Evolutionary conservation across 2,329 filamentous ascomycete species (phyloP), one percentile per base, ranked within the genome.

Genomic region (Aspergillus proliferans): DNA sequence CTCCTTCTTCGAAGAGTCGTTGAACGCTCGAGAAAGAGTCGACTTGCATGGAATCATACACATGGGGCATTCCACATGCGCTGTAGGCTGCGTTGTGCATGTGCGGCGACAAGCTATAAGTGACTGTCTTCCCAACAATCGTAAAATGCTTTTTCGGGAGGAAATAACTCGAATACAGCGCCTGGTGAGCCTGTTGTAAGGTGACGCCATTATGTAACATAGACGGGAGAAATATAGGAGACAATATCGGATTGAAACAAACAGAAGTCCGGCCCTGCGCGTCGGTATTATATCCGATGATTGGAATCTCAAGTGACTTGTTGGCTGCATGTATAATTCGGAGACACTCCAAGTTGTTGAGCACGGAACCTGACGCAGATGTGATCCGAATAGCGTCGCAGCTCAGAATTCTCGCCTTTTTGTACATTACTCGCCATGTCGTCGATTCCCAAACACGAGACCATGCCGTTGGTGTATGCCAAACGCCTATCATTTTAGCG

Each of bases 1-100:
- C 38, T 12, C 45, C 40, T 30, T 56, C 46, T 9, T 43, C 10
- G 2, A 59, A 30, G 8, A 61, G 46, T 10, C 14, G 7, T 15
- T 53, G 44, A 9, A 61, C 47, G 4, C 48, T 48, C 4, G 48
- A 46, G 12, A 57, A 42, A 4, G 47, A 12, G 6, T 51, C 38
- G 9, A 46, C 46, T 38, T 52, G 44, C 6, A 51, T 26, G 7
- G 44, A 45, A 9, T 50, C 24, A 28, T 58, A 63, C 3, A 34
- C 15, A 49, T 65, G 54, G 9, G 60, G 59, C 42, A 65, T 45
- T 6, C 62, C 61, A 34, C 54, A 54, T 15, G 55, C 51, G 6
- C 10, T 30, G 43, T 58, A 64, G 15, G 53, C 59, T 6, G 56
- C 52, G 44, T 58, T 60, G 45, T 64, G 61, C 57, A 63, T 61